phyloP scores from a whole-genome alignment of 108 stramenopile genomes.

The Pseudonitzschia multiseries region DNA sequence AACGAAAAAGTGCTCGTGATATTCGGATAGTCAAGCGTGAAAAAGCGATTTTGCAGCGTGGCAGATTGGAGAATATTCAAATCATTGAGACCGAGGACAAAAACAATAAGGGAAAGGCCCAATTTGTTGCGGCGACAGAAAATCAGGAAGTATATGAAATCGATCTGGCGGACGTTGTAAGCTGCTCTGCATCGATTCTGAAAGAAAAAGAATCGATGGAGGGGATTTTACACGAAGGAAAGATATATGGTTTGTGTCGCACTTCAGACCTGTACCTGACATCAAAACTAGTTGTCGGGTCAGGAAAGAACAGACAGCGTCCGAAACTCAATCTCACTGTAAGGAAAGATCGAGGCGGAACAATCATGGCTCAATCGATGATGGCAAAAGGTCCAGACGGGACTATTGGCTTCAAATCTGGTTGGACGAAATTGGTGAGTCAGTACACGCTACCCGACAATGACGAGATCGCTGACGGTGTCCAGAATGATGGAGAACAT shows the following conservation, averaged over 20 bases:
- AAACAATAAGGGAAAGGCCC: conserved; percentile 31
- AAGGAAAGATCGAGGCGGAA: conserved; percentile 79
- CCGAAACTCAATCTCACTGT: conserved; percentile 80
- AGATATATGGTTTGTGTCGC: conserved; percentile 74
- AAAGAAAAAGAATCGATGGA: conserved; percentile 71
- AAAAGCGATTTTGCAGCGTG: conserved; percentile 55
- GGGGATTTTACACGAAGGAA: conserved; percentile 73
- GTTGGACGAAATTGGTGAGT: conserved; percentile 61
- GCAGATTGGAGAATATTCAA: conserved; percentile 52
- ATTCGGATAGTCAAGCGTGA: conserved; percentile 53
- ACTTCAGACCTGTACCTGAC: conserved; percentile 72
- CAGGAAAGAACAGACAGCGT: conserved; percentile 52
- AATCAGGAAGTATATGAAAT: conserved; percentile 53
- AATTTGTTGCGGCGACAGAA: conserved; percentile 45
- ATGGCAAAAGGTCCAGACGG: conserved; percentile 84
- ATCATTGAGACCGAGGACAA: conserved; percentile 16
- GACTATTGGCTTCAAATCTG: conserved; percentile 54
- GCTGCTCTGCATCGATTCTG: conserved; percentile 61
- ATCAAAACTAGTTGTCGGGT: conserved; percentile 42
- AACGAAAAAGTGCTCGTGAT: conserved; percentile 58
- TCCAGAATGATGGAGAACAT: neutral
- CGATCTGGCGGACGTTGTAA: conserved; percentile 63
- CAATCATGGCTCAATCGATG: conserved; percentile 81
- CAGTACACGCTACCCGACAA: conserved; percentile 15
- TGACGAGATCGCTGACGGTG: neutral